Evolutionary conservation across 2,329 filamentous ascomycete genomes (phyloP).

Genomic region (Chrysoporthe puriensis): DNA sequence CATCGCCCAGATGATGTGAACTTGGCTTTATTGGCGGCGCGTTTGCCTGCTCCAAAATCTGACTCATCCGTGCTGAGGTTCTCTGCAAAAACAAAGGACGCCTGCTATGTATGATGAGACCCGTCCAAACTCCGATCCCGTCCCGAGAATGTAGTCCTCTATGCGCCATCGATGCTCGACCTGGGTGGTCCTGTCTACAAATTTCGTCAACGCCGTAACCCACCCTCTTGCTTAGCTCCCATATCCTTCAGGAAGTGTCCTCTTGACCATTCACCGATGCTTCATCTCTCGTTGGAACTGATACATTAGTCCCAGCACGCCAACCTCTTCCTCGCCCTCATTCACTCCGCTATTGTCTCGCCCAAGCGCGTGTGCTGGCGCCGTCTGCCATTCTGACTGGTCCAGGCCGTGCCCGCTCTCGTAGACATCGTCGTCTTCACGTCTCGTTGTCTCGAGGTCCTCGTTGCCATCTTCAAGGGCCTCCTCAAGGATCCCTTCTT

Average conservation of each 20-base stretch:
- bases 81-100: neutral
- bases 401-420: slow-evolving; percentile 55
- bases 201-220: neutral
- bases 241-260: neutral
- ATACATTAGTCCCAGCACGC: slow-evolving; percentile 61
- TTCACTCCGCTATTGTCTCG: slow-evolving; percentile 55
- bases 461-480: slow-evolving; percentile 51
- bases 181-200: neutral
- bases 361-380: slow-evolving; percentile 54
- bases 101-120: neutral
- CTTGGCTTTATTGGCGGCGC: neutral
- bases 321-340: slow-evolving; percentile 53
- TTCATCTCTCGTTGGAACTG: slow-evolving; percentile 62
- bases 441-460: slow-evolving; percentile 49
- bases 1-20: neutral
- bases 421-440: slow-evolving; percentile 63
- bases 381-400: slow-evolving; percentile 64
- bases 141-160: neutral
- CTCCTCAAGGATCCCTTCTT: slow-evolving; percentile 60
- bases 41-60: neutral
- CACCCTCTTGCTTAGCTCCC: slow-evolving; percentile 1
- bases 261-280: slow-evolving; percentile 38
- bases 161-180: neutral
- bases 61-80: neutral
- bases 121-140: neutral